Percentiles rank a stretch among this genome's conserved stretches.
These are phyloP conservation scores for Dactylis glomerata DNA, from an alignment of 176 grass and related monocot genomes.

Conservation along the genomic window DNA sequence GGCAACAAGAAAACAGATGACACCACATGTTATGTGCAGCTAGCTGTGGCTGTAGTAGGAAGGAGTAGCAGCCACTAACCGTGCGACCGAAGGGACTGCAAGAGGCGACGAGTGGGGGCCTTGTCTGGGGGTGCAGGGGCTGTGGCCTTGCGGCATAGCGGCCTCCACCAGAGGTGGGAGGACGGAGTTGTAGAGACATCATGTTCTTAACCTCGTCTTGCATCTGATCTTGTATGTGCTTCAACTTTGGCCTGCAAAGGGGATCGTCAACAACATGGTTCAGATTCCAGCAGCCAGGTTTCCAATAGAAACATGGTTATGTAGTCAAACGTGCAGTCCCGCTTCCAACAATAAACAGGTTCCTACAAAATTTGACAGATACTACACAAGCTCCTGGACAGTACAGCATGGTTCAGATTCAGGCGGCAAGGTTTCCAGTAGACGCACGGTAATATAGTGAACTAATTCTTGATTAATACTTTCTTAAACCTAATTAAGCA, in stretches of 20 bases:
- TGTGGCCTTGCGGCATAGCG: slow-evolving; percentile 28
- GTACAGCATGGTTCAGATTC: too few relatives aligned
- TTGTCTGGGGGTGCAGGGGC: slow-evolving; percentile 26
- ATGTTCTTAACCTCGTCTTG: slow-evolving; percentile 75
- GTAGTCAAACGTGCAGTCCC: not conserved
- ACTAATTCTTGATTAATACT: not conserved
- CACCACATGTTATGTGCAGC: not conserved
- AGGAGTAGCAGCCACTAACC: slow-evolving; percentile 29
- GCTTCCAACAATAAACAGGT: not conserved
- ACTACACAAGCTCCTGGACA: not conserved
- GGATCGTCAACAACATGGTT: not conserved
- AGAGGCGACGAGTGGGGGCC: slow-evolving; percentile 61
- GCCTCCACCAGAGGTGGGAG: slow-evolving; percentile 32
- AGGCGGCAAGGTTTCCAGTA: too few relatives aligned
- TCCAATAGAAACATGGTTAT: not conserved
- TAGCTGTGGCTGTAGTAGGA: not conserved
- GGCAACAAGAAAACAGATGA: not conserved
- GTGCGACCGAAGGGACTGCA: slow-evolving; percentile 69
- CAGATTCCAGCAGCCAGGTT: not conserved
- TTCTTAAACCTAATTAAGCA: not conserved
- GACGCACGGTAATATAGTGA: too few relatives aligned
- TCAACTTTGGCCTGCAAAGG: slow-evolving; percentile 76
- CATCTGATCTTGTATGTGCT: slow-evolving; percentile 60
- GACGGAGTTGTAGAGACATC: slow-evolving; percentile 59
- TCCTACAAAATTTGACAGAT: not conserved